These are phyloP conservation scores for Wickerhamiella sorbophila DNA, from an alignment of 805 yeast species.

Conservation along the genomic window DNA sequence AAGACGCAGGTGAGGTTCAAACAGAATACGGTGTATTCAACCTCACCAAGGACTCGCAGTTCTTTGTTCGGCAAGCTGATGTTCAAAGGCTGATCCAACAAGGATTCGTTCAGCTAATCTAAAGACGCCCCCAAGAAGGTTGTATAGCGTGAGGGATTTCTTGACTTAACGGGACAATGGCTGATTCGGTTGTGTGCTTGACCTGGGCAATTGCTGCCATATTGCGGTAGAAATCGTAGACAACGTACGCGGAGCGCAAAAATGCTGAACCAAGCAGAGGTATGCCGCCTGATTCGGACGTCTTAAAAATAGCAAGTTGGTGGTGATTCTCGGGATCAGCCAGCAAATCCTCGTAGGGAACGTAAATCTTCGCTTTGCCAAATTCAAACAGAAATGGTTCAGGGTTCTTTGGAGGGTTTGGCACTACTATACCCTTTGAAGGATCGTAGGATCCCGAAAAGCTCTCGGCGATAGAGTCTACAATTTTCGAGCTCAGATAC, in stretches of 20 bases:
- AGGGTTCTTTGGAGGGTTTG: neutral
- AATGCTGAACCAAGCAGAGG: conserved; percentile 44
- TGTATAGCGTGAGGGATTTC: conserved; percentile 19
- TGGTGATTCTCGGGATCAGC: conserved; percentile 6
- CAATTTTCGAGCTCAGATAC: conserved; percentile 28
- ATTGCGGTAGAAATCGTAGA: conserved; percentile 44
- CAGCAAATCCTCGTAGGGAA: conserved; percentile 20
- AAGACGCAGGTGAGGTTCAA: conserved; percentile 93
- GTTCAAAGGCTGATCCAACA: conserved; percentile 90
- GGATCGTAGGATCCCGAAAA: conserved; percentile 30
- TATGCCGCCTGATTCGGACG: conserved; percentile 14
- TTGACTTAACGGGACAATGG: conserved; percentile 19
- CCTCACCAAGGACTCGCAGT: conserved; percentile 83
- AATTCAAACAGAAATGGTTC: conserved; percentile 10
- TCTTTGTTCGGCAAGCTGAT: conserved; percentile 84
- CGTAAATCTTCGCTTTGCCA: conserved; percentile 13
- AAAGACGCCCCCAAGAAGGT: conserved; percentile 6
- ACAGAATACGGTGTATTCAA: conserved; percentile 92
- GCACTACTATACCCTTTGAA: neutral
- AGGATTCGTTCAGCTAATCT: conserved; percentile 72
- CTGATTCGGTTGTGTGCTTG: conserved; percentile 17
- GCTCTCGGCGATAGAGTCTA: conserved; percentile 10
- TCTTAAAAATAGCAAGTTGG: conserved; percentile 11
- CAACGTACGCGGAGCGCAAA: conserved; percentile 48
- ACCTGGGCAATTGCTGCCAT: conserved; percentile 45